Conservation (phyloP, 129 eudicot genomes). For the Helianthus annuus region DNA sequence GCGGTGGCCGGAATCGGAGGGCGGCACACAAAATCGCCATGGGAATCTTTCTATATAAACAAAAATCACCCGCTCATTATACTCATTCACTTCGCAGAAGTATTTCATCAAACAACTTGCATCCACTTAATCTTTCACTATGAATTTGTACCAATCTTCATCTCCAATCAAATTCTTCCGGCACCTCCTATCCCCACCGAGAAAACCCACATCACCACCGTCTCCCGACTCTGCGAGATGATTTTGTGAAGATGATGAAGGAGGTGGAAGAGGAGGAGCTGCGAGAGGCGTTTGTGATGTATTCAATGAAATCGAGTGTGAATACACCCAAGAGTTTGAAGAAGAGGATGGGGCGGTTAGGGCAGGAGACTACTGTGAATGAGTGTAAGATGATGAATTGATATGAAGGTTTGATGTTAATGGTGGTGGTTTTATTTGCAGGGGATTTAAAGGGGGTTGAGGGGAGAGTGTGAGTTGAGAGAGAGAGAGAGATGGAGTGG, state of each 20-base stretch:
- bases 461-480: too few relatives aligned
- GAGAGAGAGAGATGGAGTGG: too few relatives aligned
- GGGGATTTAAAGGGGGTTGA: too few relatives aligned
- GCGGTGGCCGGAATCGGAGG: too few relatives aligned
- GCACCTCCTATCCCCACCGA: too few relatives aligned
- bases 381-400: slow-evolving; percentile 47
- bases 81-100: not conserved
- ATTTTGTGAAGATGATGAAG: slow-evolving; percentile 48
- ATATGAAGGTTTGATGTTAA: slow-evolving; percentile 48
- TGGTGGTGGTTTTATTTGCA: too few relatives aligned
- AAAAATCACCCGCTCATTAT: not conserved
- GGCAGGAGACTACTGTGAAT: slow-evolving; percentile 26
- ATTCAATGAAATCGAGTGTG: slow-evolving; percentile 31
- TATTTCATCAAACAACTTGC: slow-evolving; percentile 21
- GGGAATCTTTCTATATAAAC: not conserved
- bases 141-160: slow-evolving; percentile 21
- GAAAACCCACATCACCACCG: slow-evolving; percentile 8
- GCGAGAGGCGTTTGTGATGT: slow-evolving; percentile 53
- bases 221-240: slow-evolving; percentile 17
- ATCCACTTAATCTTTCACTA: not conserved
- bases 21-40: too few relatives aligned
- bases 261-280: slow-evolving; percentile 41
- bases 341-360: slow-evolving; percentile 42
- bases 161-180: slow-evolving; percentile 20
- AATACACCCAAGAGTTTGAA: slow-evolving; percentile 52